These are phyloP conservation scores for Sphaerobolus stellatus DNA, from an alignment of 1,284 basidiomycete genomes.

Conservation along the genomic window DNA sequence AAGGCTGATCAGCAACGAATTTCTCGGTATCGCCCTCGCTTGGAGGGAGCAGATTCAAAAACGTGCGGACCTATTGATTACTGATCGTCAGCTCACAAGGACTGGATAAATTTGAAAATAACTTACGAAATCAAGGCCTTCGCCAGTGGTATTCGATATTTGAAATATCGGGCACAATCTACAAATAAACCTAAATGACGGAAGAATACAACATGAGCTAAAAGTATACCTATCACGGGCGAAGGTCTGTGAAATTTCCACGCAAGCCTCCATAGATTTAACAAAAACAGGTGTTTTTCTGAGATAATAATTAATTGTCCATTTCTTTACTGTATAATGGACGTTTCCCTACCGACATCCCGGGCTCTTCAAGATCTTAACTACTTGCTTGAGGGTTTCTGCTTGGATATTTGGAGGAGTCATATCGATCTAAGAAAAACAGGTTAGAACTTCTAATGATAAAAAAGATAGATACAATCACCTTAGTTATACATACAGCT, in stretches of 20 bases:
- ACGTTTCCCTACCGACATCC: constrained; percentile 71
- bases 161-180: constrained; percentile 93
- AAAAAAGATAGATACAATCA: constrained; percentile 27
- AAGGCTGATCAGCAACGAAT: constrained; percentile 80
- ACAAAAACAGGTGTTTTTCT: constrained; percentile 80
- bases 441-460: neutral
- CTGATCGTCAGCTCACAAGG: constrained; percentile 21
- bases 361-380: constrained; percentile 90
- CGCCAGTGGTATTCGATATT: constrained; percentile 93
- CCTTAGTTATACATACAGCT: constrained; percentile 93
- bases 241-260: constrained; percentile 75
- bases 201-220: constrained; percentile 2
- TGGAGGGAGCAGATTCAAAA: constrained; percentile 83
- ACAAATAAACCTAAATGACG: constrained; percentile 1
- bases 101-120: constrained; percentile 18
- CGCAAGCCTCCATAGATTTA: constrained; percentile 70
- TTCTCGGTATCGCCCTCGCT: constrained; percentile 80
- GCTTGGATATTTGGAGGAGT: constrained; percentile 89
- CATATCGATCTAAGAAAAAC: constrained; percentile 85
- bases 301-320: constrained; percentile 4
- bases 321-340: constrained; percentile 4
- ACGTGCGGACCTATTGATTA: constrained; percentile 64
- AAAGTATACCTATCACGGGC: constrained; percentile 64
- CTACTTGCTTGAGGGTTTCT: constrained; percentile 89
- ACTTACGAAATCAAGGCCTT: constrained; percentile 76